Percentiles rank a stretch among this genome's conserved stretches.
Evolutionary conservation across 1,284 basidiomycete species (phyloP).

Genomic region (Cutaneotrichosporon dermatis): DNA sequence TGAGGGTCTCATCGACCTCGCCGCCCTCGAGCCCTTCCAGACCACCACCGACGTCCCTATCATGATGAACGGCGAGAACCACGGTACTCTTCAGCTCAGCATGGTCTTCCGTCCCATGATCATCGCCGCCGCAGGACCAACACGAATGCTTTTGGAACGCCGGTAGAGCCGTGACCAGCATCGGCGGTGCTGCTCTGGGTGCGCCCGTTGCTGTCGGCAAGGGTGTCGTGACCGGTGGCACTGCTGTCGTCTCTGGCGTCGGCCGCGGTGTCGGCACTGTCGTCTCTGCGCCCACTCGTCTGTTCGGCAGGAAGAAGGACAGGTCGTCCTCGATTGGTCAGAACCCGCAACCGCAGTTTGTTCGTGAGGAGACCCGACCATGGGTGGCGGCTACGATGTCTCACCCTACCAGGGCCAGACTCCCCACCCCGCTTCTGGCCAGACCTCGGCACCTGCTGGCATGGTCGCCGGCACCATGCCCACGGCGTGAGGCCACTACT

Average conservation of each 20-base stretch:
- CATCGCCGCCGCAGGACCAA: slow-evolving; percentile 53
- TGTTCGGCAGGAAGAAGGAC: slow-evolving; percentile 48
- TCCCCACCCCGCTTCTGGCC: slow-evolving; percentile 18
- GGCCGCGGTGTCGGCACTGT: slow-evolving; percentile 48
- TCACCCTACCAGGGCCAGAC: not conserved
- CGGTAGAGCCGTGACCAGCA: slow-evolving; percentile 75
- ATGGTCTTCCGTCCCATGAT: slow-evolving; percentile 79
- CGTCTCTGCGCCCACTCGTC: slow-evolving; percentile 55
- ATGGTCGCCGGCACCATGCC: slow-evolving; percentile 8
- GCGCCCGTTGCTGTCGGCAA: slow-evolving; percentile 73
- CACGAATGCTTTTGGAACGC: slow-evolving; percentile 58
- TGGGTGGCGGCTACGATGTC: slow-evolving; percentile 11
- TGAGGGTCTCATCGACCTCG: slow-evolving; percentile 64
- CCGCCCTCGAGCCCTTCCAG: slow-evolving; percentile 75
- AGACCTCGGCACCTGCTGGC: slow-evolving; percentile 26
- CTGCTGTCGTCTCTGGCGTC: slow-evolving; percentile 75
- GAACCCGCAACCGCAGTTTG: not conserved
- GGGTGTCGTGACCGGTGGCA: slow-evolving; percentile 56
- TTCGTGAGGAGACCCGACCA: slow-evolving; percentile 1
- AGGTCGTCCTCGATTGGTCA: slow-evolving; percentile 25
- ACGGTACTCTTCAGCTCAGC: slow-evolving; percentile 67
- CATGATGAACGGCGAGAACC: slow-evolving; percentile 60
- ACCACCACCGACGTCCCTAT: slow-evolving; percentile 60
- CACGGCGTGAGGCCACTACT: slow-evolving; percentile 18
- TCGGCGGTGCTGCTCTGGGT: slow-evolving; percentile 54